Percentiles rank a stretch among this genome's conserved stretches.
Evolutionary conservation across 768 basidiomycete species (phyloP).

Genomic region (Lanmaoa rubissima): DNA sequence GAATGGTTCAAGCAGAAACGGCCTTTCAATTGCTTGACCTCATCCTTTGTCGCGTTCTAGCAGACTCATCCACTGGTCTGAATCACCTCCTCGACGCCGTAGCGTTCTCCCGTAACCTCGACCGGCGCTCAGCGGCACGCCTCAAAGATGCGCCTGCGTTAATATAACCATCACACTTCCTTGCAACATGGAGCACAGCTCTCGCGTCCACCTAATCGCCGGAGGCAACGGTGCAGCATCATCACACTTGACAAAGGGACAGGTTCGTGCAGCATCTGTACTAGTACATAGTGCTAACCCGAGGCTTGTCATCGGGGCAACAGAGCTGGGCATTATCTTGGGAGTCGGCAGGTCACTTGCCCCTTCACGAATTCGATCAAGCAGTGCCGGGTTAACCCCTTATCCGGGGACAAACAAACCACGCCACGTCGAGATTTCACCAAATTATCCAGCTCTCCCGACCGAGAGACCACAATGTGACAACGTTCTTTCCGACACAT

Average conservation of each 20-base stretch:
- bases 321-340: slow-evolving; percentile 4
- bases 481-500: background rate
- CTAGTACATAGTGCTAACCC: background rate
- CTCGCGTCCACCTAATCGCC: slow-evolving; percentile 26
- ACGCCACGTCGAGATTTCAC: slow-evolving; percentile 14
- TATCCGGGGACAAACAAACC: slow-evolving; percentile 34
- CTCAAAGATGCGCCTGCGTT: slow-evolving; percentile 13
- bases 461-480: background rate
- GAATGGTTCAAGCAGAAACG: slow-evolving; percentile 1
- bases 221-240: slow-evolving; percentile 1
- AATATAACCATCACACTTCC: slow-evolving; percentile 23
- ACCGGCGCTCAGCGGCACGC: slow-evolving; percentile 1
- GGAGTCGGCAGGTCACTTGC: background rate
- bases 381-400: slow-evolving; percentile 24
- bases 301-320: slow-evolving; percentile 1
- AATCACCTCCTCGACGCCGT: background rate
- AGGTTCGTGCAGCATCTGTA: slow-evolving; percentile 13
- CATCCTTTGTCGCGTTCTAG: slow-evolving; percentile 9
- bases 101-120: background rate
- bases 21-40: background rate
- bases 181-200: slow-evolving; percentile 13
- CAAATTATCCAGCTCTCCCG: slow-evolving; percentile 12
- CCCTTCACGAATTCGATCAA: slow-evolving; percentile 22
- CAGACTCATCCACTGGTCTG: slow-evolving; percentile 1
- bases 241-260: background rate